Percentiles rank a stretch among this genome's conserved stretches.
phyloP scores from a whole-genome alignment of 2,329 filamentous ascomycete species.

The Pezizomycotina sp. region DNA sequence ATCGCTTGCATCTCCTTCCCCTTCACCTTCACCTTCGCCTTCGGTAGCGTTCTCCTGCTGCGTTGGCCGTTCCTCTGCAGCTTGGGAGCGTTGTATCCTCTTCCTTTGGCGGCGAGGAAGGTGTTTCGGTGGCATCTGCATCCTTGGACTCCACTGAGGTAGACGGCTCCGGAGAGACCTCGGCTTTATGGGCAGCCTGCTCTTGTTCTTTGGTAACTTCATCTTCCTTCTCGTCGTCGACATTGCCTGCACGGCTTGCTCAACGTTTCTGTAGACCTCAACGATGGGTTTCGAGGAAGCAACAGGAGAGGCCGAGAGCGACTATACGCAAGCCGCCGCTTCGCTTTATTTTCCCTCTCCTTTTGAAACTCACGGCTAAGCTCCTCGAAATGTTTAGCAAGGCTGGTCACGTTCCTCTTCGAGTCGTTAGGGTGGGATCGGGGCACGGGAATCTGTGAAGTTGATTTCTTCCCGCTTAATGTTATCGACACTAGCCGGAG shows the following conservation, averaged over 20 bases:
- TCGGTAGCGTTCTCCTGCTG: conserved; percentile 7
- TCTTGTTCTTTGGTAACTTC: conserved; percentile 21
- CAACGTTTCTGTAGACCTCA: conserved; percentile 84
- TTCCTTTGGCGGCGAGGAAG: conserved; percentile 5
- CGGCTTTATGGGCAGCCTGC: conserved; percentile 21
- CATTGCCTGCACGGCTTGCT: conserved; percentile 73
- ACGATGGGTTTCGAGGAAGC: conserved; percentile 91
- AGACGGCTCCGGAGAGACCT: conserved; percentile 22
- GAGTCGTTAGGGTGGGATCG: conserved; percentile 29
- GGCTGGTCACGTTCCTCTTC: conserved; percentile 66
- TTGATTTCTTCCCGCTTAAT: conserved; percentile 12
- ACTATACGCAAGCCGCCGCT: conserved; percentile 62
- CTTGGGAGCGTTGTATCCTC: conserved; percentile 4
- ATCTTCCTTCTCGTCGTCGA: conserved; percentile 22
- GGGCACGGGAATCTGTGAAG: conserved; percentile 17
- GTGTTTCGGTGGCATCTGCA: too few relatives aligned
- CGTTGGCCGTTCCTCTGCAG: conserved; percentile 5
- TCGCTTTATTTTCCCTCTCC: conserved; percentile 63
- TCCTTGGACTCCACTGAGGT: conserved; percentile 12
- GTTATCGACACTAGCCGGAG: conserved; percentile 26
- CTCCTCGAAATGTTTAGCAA: conserved; percentile 92
- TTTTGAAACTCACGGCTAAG: conserved; percentile 92
- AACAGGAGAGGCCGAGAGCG: conserved; percentile 66
- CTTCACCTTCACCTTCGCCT: conserved; percentile 31
- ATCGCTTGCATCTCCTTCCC: conserved; percentile 54